Evolutionary conservation across 805 yeast species (phyloP).

Genomic region (Jamesozyma gamospora): DNA sequence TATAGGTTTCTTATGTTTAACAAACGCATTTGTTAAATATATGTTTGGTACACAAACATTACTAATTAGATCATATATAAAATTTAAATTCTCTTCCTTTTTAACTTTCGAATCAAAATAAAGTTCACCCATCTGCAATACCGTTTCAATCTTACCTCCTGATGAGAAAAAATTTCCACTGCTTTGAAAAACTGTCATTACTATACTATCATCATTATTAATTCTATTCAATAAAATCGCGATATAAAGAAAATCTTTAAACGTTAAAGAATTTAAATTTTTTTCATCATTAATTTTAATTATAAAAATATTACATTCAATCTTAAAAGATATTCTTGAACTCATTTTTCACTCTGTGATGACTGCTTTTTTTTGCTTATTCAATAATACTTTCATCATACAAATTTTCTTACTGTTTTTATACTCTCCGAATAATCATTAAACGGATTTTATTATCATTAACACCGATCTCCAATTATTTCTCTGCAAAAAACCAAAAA

Average conservation of each 20-base stretch:
- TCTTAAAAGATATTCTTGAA: slow-evolving; percentile 5
- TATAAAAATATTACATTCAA: slow-evolving; percentile 34
- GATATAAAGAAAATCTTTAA: slow-evolving; percentile 50
- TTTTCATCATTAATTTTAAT: slow-evolving; percentile 59
- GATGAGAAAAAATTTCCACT: slow-evolving; percentile 72
- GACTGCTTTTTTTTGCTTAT: no score
- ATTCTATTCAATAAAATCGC: slow-evolving; percentile 53
- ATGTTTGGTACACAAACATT: slow-evolving; percentile 56
- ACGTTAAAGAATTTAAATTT: slow-evolving; percentile 56
- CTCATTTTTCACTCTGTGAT: no score
- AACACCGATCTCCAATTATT: no score
- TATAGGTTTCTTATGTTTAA: slow-evolving; percentile 59
- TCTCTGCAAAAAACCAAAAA: no score
- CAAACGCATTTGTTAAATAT: slow-evolving; percentile 53
- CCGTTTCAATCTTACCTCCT: slow-evolving; percentile 51
- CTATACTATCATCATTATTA: slow-evolving; percentile 49
- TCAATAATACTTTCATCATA: no score
- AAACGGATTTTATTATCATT: no score
- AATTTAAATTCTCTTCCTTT: slow-evolving; percentile 1
- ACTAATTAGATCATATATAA: slow-evolving; percentile 31
- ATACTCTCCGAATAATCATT: no score
- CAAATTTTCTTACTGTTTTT: no score
- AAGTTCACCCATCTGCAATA: no score
- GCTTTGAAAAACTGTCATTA: slow-evolving; percentile 55
- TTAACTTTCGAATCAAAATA: no score